Base-by-base conservation (phyloP, 192 early-diverging fungal species). In the Coemansia sp. region DNA sequence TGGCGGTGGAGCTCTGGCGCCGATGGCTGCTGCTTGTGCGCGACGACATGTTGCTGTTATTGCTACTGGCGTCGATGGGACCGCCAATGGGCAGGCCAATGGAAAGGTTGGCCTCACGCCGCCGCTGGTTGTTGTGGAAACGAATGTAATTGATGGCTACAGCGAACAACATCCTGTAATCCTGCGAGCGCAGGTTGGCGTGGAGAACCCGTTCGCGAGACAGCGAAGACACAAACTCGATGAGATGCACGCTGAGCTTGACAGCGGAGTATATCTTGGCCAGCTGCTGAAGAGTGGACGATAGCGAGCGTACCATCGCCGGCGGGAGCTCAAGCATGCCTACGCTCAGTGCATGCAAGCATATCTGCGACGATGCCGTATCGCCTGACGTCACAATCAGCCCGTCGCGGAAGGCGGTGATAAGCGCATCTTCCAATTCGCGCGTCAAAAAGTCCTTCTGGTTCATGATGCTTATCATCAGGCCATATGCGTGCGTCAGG, bases 161-260 rank as follows among this genome's bases (percentile, higher is more conserved):
- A 2, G 88, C 91, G 86, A 98, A 97, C 17, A 99, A 86, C 34
- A 87, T 81, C 67, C 90, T 91, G 65, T 92, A 94, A 61, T 95
- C 92, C 17, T 77, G 70, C 20, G 87, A 87, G 0, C 86, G 90
- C 46, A 96, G 89, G 71, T 94, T 94, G 8, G 87, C 83, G 67
- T 90, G 90, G 4, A 99, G 73, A 23, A 79, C 76, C 19, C 90
- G 93, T 17, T 92, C 71, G 17, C 90, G 87, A 10, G 94, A 93
- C 7, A 99, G 76, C 0, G 89, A 86, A n/a, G 91, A 91, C 25
- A 97, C 81, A 80, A 96, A 97, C 77, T 96, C 93, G 25, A 99
- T 79, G 66, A 95, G 91, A 63, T 91, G 90, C 17, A 94, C 89
- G 45, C 88, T 89, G 58, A 97, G 84, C 58, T 87, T 83, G 1